Conservation (phyloP, 129 eudicot genomes). For the Artemisia annua region DNA sequence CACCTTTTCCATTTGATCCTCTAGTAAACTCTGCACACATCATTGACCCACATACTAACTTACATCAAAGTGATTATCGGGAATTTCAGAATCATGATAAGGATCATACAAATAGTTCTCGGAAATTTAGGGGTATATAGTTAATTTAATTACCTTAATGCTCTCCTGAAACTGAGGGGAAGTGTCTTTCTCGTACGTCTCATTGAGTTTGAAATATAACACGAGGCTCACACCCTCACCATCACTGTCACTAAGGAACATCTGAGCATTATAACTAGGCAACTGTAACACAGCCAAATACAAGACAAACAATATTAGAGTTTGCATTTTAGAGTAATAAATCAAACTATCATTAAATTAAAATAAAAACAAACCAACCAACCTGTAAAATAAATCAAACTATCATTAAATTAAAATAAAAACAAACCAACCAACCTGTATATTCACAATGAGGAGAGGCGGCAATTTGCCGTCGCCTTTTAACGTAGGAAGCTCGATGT, state of each 20-base stretch:
- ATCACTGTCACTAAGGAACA: conserved; percentile 80
- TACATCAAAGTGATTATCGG: background rate
- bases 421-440: too few species aligned
- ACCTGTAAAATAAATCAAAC: too few species aligned
- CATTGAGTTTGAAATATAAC: conserved; percentile 61
- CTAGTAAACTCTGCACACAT: conserved; percentile 57
- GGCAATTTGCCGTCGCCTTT: conserved; percentile 59
- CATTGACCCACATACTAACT: background rate
- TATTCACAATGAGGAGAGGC: conserved; percentile 74
- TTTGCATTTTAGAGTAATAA: background rate
- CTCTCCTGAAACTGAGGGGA: conserved; percentile 61
- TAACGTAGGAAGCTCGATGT: conserved; percentile 76
- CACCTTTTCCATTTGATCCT: conserved; percentile 67
- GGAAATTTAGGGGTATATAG: too few species aligned
- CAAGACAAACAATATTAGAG: background rate
- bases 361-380: background rate
- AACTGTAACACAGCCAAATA: conserved; percentile 42
- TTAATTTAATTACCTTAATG: conserved; percentile 56
- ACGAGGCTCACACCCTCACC: conserved; percentile 96
- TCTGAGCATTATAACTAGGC: conserved; percentile 80
- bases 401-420: too few species aligned
- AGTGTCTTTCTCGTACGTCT: conserved; percentile 42
- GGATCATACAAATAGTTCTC: too few species aligned
- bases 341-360: background rate
- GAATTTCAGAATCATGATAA: too few species aligned